These are phyloP conservation scores for Talaromyces sp. DNA, from an alignment of 2,329 filamentous ascomycete genomes.

Conservation along the genomic window DNA sequence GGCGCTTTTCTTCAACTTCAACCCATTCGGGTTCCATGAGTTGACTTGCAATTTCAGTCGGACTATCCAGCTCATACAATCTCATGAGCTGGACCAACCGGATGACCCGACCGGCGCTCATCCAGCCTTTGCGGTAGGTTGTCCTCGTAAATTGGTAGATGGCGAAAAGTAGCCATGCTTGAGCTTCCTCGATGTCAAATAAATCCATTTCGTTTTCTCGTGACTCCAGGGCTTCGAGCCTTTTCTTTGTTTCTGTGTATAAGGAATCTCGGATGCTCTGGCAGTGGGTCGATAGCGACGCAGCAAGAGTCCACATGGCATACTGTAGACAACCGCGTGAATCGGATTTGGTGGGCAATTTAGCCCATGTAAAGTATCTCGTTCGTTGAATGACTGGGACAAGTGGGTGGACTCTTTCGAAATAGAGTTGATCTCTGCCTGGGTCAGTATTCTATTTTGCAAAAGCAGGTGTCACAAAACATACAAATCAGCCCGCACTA, in stretches of 20 bases:
- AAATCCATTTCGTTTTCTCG: constrained; percentile 87
- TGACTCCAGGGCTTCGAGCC: constrained; percentile 83
- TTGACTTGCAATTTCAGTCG: constrained; percentile 83
- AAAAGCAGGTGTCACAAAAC: neutral
- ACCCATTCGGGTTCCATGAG: constrained; percentile 89
- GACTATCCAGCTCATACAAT: constrained; percentile 77
- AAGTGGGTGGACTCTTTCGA: constrained; percentile 82
- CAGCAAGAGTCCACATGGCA: constrained; percentile 88
- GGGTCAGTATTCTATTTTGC: neutral
- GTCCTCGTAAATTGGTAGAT: constrained; percentile 95
- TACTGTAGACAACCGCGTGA: constrained; percentile 87
- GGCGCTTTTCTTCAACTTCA: constrained; percentile 80
- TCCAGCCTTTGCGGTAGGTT: constrained; percentile 94
- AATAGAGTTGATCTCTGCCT: constrained; percentile 72
- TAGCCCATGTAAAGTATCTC: constrained; percentile 80
- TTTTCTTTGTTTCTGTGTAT: constrained; percentile 83
- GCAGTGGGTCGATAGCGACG: constrained; percentile 78
- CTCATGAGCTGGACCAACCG: constrained; percentile 88
- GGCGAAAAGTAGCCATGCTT: constrained; percentile 76
- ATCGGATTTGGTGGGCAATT: constrained; percentile 69
- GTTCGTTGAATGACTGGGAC: constrained; percentile 84
- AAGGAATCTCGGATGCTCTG: constrained; percentile 76
- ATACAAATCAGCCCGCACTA: constrained; percentile 15
- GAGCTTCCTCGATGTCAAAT: constrained; percentile 78
- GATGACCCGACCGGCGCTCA: constrained; percentile 78